Percentiles rank a stretch among this genome's conserved stretches.
These are phyloP conservation scores for Hirschfeldia incana DNA, from an alignment of 345 rosid species.

Conservation along the genomic window DNA sequence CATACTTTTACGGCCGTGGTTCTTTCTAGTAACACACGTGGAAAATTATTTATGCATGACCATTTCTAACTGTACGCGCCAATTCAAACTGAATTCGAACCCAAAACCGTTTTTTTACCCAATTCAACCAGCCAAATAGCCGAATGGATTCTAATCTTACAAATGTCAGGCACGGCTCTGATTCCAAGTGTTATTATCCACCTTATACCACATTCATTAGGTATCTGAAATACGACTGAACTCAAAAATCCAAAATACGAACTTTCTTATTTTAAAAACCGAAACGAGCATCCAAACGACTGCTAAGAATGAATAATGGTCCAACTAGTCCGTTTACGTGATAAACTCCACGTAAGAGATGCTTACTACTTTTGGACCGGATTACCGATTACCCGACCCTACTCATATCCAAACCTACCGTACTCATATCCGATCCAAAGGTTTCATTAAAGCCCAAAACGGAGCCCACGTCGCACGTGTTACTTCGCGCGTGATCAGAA, in stretches of 20 bases:
- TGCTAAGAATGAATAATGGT: background rate
- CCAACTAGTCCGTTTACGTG: background rate
- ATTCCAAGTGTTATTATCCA: no score
- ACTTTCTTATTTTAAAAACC: no score
- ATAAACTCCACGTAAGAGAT: background rate
- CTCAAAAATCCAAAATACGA: no score
- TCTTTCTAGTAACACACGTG: constrained; percentile 11
- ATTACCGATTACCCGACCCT: background rate
- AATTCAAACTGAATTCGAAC: no score
- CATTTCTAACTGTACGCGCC: no score
- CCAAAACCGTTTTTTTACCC: no score
- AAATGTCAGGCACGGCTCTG: no score
- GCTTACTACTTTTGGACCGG: background rate
- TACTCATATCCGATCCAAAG: background rate
- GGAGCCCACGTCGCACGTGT: background rate
- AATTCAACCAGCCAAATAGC: no score
- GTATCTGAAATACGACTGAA: no score
- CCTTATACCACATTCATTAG: no score
- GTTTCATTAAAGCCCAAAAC: background rate
- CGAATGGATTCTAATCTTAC: no score
- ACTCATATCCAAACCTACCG: background rate
- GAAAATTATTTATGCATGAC: no score
- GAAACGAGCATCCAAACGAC: background rate
- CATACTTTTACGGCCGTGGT: background rate
- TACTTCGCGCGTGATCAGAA: background rate